Conservation (phyloP, 2,329 filamentous ascomycete species). For the Incumbomyces delicatus region DNA sequence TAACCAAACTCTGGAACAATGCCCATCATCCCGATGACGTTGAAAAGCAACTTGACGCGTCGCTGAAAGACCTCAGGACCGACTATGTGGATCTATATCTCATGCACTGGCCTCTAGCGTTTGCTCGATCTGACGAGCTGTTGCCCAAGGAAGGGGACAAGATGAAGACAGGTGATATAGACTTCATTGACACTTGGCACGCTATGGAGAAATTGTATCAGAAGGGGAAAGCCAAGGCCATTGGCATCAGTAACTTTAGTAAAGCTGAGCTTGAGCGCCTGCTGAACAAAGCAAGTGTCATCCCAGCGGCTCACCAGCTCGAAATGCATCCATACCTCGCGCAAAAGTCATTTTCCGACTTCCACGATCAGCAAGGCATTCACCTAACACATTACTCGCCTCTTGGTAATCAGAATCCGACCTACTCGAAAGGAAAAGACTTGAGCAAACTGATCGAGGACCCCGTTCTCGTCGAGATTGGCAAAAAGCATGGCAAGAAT, state of each 20-base stretch:
- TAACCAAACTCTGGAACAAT: constrained; percentile 55
- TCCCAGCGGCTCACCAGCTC: constrained; percentile 42
- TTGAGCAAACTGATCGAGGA: constrained; percentile 44
- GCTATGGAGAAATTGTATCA: constrained; percentile 38
- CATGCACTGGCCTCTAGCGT: constrained; percentile 45
- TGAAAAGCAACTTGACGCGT: constrained; percentile 39
- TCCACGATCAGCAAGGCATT: constrained; percentile 41
- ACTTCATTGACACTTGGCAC: constrained; percentile 44
- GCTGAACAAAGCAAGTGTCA: constrained; percentile 34
- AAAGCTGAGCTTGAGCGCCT: constrained; percentile 39
- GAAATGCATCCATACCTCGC: constrained; percentile 47
- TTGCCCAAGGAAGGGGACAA: constrained; percentile 40
- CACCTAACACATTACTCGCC: constrained; percentile 48
- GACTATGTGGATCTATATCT: constrained; percentile 47
- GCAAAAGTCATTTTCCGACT: constrained; percentile 40
- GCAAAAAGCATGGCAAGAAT: constrained; percentile 43
- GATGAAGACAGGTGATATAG: constrained; percentile 32
- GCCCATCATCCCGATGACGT: constrained; percentile 42
- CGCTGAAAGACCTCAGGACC: constrained; percentile 40
- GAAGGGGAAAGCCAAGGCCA: constrained; percentile 38
- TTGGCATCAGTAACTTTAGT: constrained; percentile 46
- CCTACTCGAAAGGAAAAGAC: constrained; percentile 37
- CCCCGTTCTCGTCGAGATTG: constrained; percentile 40
- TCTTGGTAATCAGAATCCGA: constrained; percentile 45
- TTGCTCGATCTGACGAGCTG: constrained; percentile 38